A percentile compares a stretch with the other conserved stretches of the same genome.
These are phyloP conservation scores for Saturnispora gosingensis DNA, from an alignment of 805 yeast genomes.

Conservation along the genomic window DNA sequence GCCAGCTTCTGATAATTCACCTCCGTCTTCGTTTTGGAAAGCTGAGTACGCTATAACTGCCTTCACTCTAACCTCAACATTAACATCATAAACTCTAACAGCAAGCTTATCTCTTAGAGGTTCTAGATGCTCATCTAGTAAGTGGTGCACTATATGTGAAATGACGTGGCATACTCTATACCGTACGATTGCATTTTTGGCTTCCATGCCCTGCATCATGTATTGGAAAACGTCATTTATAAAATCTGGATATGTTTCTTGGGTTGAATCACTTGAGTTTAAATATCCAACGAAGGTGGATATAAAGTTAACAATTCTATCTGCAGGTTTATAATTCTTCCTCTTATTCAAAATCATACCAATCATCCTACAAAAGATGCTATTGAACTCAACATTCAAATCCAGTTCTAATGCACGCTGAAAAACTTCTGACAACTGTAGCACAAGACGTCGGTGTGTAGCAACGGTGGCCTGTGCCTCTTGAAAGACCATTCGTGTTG, in stretches of 20 bases:
- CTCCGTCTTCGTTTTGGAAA: slow-evolving; percentile 55
- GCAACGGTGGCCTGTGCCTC: slow-evolving; percentile 69
- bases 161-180: slow-evolving; percentile 70
- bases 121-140: slow-evolving; percentile 64
- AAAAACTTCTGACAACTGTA: slow-evolving; percentile 52
- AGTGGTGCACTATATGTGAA: slow-evolving; percentile 58
- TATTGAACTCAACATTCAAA: slow-evolving; percentile 49
- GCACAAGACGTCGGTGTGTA: slow-evolving; percentile 67
- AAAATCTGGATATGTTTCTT: slow-evolving; percentile 39
- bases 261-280: slow-evolving; percentile 24
- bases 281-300: slow-evolving; percentile 41
- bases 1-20: slow-evolving; percentile 36
- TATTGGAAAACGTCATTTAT: slow-evolving; percentile 55
- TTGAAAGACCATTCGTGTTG: slow-evolving; percentile 63
- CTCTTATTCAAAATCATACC: slow-evolving; percentile 60
- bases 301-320: slow-evolving; percentile 61
- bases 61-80: slow-evolving; percentile 69
- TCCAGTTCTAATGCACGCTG: slow-evolving; percentile 43
- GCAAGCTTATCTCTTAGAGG: slow-evolving; percentile 51
- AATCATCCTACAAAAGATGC: slow-evolving; percentile 49
- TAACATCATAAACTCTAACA: slow-evolving; percentile 64
- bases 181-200: slow-evolving; percentile 68
- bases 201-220: slow-evolving; percentile 67
- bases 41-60: slow-evolving; percentile 73
- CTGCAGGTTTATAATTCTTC: slow-evolving; percentile 63